phyloP scores from a whole-genome alignment of 495 filamentous ascomycete genomes.

The Annulohypoxylon bovei region DNA sequence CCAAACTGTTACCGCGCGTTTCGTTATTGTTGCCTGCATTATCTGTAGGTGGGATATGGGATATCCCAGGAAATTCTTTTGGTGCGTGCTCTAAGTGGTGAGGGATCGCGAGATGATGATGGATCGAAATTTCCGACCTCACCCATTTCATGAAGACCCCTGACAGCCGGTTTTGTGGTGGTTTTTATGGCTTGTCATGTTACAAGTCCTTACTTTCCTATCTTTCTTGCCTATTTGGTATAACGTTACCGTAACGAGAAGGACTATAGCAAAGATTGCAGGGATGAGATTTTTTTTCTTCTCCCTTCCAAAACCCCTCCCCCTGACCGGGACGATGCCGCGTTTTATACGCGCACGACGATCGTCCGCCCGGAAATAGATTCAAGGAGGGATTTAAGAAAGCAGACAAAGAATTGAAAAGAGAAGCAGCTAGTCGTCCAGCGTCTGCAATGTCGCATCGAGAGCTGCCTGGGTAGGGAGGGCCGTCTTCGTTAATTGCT shows the following conservation, averaged over 20 bases:
- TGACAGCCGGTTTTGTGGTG: conserved; percentile 4
- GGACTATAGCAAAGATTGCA: conserved; percentile 5
- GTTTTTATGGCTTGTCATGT: conserved; percentile 31
- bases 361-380: conserved; percentile 24
- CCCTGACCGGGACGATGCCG: conserved; percentile 10
- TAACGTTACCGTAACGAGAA: conserved; percentile 11
- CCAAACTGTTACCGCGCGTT: conserved; percentile 36
- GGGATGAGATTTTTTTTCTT: conserved; percentile 6
- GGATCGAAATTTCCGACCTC: conserved; percentile 24
- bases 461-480: conserved; percentile 35
- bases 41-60: conserved; percentile 6
- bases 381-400: neutral
- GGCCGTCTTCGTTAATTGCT: conserved; percentile 43
- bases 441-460: conserved; percentile 36
- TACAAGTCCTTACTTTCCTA: conserved; percentile 7
- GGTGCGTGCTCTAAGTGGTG: neutral
- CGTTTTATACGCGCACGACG: conserved; percentile 17
- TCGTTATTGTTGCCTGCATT: conserved; percentile 35
- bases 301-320: conserved; percentile 15
- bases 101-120: conserved; percentile 17
- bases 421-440: conserved; percentile 7
- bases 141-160: conserved; percentile 12
- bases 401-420: neutral
- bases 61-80: conserved; percentile 25
- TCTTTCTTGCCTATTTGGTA: conserved; percentile 17